A percentile compares a stretch with the other conserved stretches of the same genome.
phyloP scores from a whole-genome alignment of 495 filamentous ascomycete species.

The Tuber brumale region DNA sequence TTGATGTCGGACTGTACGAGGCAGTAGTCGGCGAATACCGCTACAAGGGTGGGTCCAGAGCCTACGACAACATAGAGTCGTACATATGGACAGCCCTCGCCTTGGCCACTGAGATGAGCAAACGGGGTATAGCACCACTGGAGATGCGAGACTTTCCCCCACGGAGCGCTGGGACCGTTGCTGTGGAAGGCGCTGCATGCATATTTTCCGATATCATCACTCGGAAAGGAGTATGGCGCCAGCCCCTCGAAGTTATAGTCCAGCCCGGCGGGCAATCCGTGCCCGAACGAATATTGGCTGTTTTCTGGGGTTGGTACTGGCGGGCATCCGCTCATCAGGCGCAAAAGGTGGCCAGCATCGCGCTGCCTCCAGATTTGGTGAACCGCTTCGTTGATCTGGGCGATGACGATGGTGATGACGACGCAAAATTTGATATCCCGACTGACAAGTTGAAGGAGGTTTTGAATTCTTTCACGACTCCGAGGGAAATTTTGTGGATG shows the following conservation, averaged over 20 bases:
- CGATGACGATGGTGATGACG: neutral
- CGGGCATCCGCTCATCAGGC: neutral
- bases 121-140: constrained; percentile 10
- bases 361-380: neutral
- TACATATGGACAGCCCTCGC: constrained; percentile 4
- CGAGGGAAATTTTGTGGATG: constrained; percentile 7
- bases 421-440: neutral
- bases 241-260: constrained; percentile 7
- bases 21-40: neutral
- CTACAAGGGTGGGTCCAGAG: constrained; percentile 9
- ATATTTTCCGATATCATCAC: constrained; percentile 15
- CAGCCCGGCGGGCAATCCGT: neutral
- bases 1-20: neutral
- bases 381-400: neutral
- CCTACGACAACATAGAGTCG: neutral
- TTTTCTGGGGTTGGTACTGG: constrained; percentile 9
- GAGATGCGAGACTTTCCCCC: constrained; percentile 6
- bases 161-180: neutral
- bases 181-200: neutral
- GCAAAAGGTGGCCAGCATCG: constrained; percentile 3
- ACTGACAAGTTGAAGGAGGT: neutral
- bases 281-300: neutral
- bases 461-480: neutral
- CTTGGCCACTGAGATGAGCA: constrained; percentile 10
- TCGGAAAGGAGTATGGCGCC: constrained; percentile 11